phyloP scores from a whole-genome alignment of 2,329 filamentous ascomycete genomes.

The Microdochium trichocladiopsis region DNA sequence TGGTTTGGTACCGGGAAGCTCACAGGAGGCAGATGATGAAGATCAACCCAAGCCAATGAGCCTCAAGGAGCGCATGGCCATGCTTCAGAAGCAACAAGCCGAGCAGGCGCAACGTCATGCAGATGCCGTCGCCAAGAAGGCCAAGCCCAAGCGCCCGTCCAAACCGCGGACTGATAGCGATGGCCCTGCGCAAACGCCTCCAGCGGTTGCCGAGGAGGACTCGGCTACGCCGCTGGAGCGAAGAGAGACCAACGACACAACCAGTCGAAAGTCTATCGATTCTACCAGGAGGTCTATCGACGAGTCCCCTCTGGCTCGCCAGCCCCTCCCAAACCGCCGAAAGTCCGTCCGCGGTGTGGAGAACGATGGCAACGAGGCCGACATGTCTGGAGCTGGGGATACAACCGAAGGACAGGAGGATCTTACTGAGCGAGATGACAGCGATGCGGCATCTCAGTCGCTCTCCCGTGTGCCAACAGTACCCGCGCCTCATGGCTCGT shows the following conservation, averaged over 20 bases:
- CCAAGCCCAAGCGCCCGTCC: slow-evolving; percentile 55
- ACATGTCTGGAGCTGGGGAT: slow-evolving; percentile 58
- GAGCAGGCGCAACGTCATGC: slow-evolving; percentile 82
- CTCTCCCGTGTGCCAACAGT: slow-evolving; percentile 30
- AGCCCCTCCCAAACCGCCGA: slow-evolving; percentile 38
- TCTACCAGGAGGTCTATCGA: slow-evolving; percentile 26
- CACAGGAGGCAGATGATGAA: slow-evolving; percentile 49
- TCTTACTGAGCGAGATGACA: slow-evolving; percentile 65
- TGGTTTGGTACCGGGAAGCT: slow-evolving; percentile 42
- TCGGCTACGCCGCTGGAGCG: slow-evolving; percentile 33
- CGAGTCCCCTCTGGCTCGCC: slow-evolving; percentile 29
- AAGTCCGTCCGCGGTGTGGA: slow-evolving; percentile 42
- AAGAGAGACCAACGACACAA: slow-evolving; percentile 38
- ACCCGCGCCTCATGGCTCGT: slow-evolving; percentile 20
- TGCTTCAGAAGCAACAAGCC: slow-evolving; percentile 87
- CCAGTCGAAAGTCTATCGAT: slow-evolving; percentile 34
- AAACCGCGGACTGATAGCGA: slow-evolving; percentile 58
- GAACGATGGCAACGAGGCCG: slow-evolving; percentile 57
- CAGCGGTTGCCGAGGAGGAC: slow-evolving; percentile 25
- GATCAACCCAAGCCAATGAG: slow-evolving; percentile 88
- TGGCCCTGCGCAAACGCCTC: slow-evolving; percentile 19
- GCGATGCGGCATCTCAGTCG: slow-evolving; percentile 50
- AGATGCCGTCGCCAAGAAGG: slow-evolving; percentile 71
- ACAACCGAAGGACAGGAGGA: slow-evolving; percentile 56
- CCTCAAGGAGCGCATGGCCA: slow-evolving; percentile 88